These are phyloP conservation scores for Rutstroemia sp. DNA, from an alignment of 2,329 filamentous ascomycete genomes.

Conservation along the genomic window DNA sequence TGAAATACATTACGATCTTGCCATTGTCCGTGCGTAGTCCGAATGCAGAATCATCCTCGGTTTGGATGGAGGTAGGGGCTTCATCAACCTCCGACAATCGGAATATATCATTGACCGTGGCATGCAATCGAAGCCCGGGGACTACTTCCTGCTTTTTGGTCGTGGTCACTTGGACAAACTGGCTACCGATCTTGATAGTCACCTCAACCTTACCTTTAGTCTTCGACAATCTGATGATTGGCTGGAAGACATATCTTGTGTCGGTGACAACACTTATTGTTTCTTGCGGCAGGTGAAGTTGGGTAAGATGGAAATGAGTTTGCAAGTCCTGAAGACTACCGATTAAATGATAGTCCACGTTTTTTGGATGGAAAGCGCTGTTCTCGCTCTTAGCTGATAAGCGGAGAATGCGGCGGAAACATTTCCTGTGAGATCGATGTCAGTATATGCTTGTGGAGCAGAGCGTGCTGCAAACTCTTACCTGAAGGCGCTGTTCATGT, in stretches of 20 bases:
- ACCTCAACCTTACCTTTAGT: slow-evolving; percentile 66
- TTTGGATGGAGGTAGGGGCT: slow-evolving; percentile 54
- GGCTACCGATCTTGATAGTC: slow-evolving; percentile 58
- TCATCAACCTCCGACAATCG: slow-evolving; percentile 61
- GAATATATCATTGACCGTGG: slow-evolving; percentile 64
- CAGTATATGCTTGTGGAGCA: neutral
- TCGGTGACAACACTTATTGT: slow-evolving; percentile 63
- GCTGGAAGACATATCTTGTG: slow-evolving; percentile 57
- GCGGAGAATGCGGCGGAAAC: slow-evolving; percentile 56
- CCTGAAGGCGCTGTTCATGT: slow-evolving; percentile 64
- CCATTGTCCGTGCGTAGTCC: slow-evolving; percentile 61
- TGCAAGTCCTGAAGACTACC: slow-evolving; percentile 60
- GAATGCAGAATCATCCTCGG: slow-evolving; percentile 61
- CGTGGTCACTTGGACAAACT: slow-evolving; percentile 64
- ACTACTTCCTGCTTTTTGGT: slow-evolving; percentile 62
- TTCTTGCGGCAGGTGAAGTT: slow-evolving; percentile 61
- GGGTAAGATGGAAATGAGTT: slow-evolving; percentile 57
- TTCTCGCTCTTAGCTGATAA: slow-evolving; percentile 52
- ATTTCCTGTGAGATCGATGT: slow-evolving; percentile 43
- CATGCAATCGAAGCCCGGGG: slow-evolving; percentile 52
- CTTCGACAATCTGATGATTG: slow-evolving; percentile 58
- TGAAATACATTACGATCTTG: slow-evolving; percentile 66
- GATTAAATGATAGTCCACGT: slow-evolving; percentile 59
- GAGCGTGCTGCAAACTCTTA: slow-evolving; percentile 41
- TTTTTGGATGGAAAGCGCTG: slow-evolving; percentile 55